phyloP scores from a whole-genome alignment of 140 eudicot species.

The Oenanthe javanica region DNA sequence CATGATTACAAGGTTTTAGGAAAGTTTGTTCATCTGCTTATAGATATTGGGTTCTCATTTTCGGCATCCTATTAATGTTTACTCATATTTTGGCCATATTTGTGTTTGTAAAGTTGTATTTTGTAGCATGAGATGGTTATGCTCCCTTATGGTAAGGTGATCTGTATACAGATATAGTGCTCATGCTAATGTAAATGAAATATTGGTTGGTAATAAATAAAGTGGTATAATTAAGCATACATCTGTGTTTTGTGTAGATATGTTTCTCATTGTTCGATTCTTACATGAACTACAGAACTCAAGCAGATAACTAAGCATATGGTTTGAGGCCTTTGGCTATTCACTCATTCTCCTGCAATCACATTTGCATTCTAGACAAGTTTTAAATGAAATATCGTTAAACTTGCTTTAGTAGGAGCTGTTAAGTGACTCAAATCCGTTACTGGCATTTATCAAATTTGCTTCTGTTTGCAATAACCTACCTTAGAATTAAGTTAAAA shows the following conservation, averaged over 20 bases:
- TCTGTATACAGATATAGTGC: slow-evolving; percentile 24
- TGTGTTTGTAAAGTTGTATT: slow-evolving; percentile 39
- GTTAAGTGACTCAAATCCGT: neutral
- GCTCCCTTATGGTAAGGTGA: slow-evolving; percentile 8
- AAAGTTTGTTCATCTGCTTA: slow-evolving; percentile 19
- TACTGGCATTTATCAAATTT: too few species aligned
- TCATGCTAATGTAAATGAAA: slow-evolving; percentile 53
- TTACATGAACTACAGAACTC: neutral
- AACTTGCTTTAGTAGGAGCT: neutral
- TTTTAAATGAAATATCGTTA: too few species aligned
- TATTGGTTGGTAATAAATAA: slow-evolving; percentile 60
- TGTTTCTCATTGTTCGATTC: neutral
- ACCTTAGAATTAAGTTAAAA: too few species aligned
- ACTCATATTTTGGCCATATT: slow-evolving; percentile 45
- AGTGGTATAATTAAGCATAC: slow-evolving; percentile 49
- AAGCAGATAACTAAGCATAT: neutral
- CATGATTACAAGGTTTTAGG: slow-evolving; percentile 62
- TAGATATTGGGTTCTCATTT: slow-evolving; percentile 39
- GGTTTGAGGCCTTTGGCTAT: neutral
- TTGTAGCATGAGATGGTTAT: slow-evolving; percentile 33
- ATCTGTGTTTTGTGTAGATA: neutral
- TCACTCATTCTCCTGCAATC: neutral
- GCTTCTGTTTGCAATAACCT: too few species aligned
- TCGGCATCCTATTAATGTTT: slow-evolving; percentile 30
- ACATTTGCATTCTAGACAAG: neutral